phyloP scores from a whole-genome alignment of 2,329 filamentous ascomycete species.

The Epichloe sylvatica region DNA sequence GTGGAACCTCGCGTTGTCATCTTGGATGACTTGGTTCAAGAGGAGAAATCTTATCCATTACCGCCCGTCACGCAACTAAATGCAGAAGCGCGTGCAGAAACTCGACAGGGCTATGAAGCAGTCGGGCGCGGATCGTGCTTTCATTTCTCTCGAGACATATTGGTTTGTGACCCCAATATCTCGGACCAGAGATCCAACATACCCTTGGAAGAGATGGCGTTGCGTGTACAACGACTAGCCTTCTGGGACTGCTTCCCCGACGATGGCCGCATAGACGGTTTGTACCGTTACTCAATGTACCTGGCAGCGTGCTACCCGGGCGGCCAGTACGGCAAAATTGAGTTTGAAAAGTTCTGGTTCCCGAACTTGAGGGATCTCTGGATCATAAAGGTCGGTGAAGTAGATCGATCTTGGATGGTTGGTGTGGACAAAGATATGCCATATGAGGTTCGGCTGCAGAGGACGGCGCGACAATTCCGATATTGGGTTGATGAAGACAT shows the following conservation, averaged over 20 bases:
- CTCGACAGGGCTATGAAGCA: conserved; percentile 21
- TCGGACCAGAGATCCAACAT: conserved; percentile 19
- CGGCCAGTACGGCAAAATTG: conserved; percentile 18
- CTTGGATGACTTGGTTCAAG: conserved; percentile 21
- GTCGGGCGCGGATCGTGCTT: conserved; percentile 23
- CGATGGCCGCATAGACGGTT: conserved; percentile 21
- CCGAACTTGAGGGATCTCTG: conserved; percentile 24
- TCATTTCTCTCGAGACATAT: conserved; percentile 23
- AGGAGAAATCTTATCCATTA: conserved; percentile 18
- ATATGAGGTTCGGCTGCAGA: conserved; percentile 16
- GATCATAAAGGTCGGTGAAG: conserved; percentile 26
- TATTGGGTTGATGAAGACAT: conserved; percentile 26
- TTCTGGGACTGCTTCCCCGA: conserved; percentile 28
- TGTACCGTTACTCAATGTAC: conserved; percentile 21
- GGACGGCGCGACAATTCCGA: conserved; percentile 23
- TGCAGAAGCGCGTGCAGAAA: conserved; percentile 20
- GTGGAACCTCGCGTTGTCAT: conserved; percentile 24
- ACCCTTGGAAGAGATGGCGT: conserved; percentile 20
- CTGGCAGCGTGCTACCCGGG: conserved; percentile 20
- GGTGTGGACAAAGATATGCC: conserved; percentile 18
- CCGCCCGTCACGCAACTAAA: conserved; percentile 24
- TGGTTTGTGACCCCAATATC: conserved; percentile 25
- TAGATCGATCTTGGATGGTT: conserved; percentile 23
- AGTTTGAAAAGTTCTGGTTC: conserved; percentile 25
- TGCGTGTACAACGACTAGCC: conserved; percentile 20